Evolutionary conservation across 2,329 filamentous ascomycete species (phyloP).

Genomic region (Eutypa lata): DNA sequence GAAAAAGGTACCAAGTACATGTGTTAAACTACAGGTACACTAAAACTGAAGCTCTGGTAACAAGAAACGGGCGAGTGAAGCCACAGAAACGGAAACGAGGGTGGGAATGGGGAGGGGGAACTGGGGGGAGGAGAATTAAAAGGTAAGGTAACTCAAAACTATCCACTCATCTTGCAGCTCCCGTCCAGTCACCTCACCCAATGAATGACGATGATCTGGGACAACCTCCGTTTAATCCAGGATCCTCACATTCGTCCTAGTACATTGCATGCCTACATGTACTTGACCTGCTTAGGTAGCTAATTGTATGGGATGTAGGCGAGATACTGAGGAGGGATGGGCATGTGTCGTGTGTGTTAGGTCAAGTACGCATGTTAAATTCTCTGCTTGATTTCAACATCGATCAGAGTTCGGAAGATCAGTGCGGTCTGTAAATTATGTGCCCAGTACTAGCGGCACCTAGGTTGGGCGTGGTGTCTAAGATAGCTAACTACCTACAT

Average conservation of each 20-base stretch:
- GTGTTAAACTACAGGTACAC: slow-evolving; percentile 18
- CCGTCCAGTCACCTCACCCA: not conserved
- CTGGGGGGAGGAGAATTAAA: too few relatives aligned
- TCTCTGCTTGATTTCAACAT: too few relatives aligned
- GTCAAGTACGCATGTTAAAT: too few relatives aligned
- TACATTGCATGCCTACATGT: slow-evolving; percentile 5
- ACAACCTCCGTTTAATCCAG: not conserved
- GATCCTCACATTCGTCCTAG: not conserved
- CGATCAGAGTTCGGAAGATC: too few relatives aligned
- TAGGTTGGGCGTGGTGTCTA: too few relatives aligned
- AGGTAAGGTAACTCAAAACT: not conserved
- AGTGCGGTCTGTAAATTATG: too few relatives aligned
- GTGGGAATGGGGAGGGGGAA: not conserved
- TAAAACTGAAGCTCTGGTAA: not conserved
- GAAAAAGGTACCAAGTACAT: slow-evolving; percentile 16
- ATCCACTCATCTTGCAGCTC: not conserved
- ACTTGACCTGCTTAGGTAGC: too few relatives aligned
- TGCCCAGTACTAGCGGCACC: too few relatives aligned
- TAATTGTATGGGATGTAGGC: too few relatives aligned
- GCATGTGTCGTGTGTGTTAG: too few relatives aligned
- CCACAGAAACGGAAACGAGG: not conserved
- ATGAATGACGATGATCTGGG: not conserved
- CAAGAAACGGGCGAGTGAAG: not conserved
- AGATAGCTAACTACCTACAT: too few relatives aligned
- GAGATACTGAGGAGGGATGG: too few relatives aligned